Percentiles rank a stretch among this genome's conserved stretches.
phyloP scores from a whole-genome alignment of 306 rosid species.

The Lathyrus aphaca region DNA sequence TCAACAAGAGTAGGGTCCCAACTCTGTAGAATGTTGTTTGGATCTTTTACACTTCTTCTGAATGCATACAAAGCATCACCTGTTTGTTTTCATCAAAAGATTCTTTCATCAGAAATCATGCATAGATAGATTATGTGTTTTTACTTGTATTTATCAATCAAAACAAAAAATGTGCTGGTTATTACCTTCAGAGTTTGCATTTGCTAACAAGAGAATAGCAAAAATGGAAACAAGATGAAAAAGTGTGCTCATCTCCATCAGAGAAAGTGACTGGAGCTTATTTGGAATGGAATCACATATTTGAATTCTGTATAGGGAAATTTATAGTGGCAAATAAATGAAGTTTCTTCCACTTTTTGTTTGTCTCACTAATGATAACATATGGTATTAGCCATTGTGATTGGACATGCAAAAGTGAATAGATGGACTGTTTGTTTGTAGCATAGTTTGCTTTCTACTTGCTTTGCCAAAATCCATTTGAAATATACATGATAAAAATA shows the following conservation, averaged over 20 bases:
- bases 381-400: slow-evolving; percentile 1
- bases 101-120: slow-evolving; percentile 9
- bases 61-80: slow-evolving; percentile 85
- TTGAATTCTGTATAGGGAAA: slow-evolving; percentile 29
- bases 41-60: slow-evolving; percentile 76
- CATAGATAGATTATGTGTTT: neutral
- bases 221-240: slow-evolving; percentile 42
- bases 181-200: slow-evolving; percentile 80
- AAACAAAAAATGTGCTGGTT: neutral
- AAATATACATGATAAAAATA: slow-evolving; percentile 25
- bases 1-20: slow-evolving; percentile 94
- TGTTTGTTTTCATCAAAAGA: slow-evolving; percentile 33
- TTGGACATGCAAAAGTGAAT: slow-evolving; percentile 27
- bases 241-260: slow-evolving; percentile 51
- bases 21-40: slow-evolving; percentile 66
- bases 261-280: slow-evolving; percentile 10
- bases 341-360: neutral
- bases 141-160: neutral
- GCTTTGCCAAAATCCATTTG: slow-evolving; percentile 38
- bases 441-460: slow-evolving; percentile 12
- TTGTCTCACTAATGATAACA: slow-evolving; percentile 1
- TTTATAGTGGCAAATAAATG: slow-evolving; percentile 66
- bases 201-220: slow-evolving; percentile 41
- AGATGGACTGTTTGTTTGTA: slow-evolving; percentile 19
- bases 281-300: slow-evolving; percentile 50